These are phyloP conservation scores for Pilasporangium apinafurcum DNA, from an alignment of 352 stramenopile genomes.

Conservation along the genomic window DNA sequence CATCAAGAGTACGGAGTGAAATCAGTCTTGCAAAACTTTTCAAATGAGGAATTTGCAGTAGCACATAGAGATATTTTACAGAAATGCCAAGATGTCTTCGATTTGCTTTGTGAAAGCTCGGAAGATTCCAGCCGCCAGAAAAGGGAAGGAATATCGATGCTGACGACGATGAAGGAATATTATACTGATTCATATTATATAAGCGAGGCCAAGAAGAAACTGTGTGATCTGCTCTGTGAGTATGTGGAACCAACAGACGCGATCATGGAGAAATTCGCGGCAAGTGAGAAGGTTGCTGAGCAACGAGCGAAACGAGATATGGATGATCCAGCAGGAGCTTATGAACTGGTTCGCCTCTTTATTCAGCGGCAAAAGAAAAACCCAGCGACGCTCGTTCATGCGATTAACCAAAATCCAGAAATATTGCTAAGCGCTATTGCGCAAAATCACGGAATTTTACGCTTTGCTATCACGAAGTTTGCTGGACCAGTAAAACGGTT, in stretches of 20 bases:
- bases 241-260: slow-evolving; percentile 32
- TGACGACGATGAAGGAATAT: too few species aligned
- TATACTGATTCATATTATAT: not conserved
- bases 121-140: slow-evolving; percentile 8
- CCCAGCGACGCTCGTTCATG: slow-evolving; percentile 45
- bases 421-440: slow-evolving; percentile 54
- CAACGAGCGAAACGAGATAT: slow-evolving; percentile 12
- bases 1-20: too few species aligned
- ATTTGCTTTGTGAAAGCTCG: slow-evolving; percentile 46
- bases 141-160: too few species aligned
- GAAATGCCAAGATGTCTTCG: slow-evolving; percentile 52
- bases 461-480: slow-evolving; percentile 70
- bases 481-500: slow-evolving; percentile 57
- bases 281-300: slow-evolving; percentile 23
- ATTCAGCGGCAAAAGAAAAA: slow-evolving; percentile 50
- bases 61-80: slow-evolving; percentile 21
- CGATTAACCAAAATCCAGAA: slow-evolving; percentile 57
- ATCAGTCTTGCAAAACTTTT: not conserved
- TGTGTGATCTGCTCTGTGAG: slow-evolving; percentile 36
- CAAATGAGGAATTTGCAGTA: slow-evolving; percentile 9
- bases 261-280: slow-evolving; percentile 39
- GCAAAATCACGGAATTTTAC: slow-evolving; percentile 60
- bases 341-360: slow-evolving; percentile 34
- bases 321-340: slow-evolving; percentile 13
- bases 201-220: slow-evolving; percentile 13